Evolutionary conservation across 345 rosid genomes (phyloP).

Genomic region (Orychophragmus violaceus): DNA sequence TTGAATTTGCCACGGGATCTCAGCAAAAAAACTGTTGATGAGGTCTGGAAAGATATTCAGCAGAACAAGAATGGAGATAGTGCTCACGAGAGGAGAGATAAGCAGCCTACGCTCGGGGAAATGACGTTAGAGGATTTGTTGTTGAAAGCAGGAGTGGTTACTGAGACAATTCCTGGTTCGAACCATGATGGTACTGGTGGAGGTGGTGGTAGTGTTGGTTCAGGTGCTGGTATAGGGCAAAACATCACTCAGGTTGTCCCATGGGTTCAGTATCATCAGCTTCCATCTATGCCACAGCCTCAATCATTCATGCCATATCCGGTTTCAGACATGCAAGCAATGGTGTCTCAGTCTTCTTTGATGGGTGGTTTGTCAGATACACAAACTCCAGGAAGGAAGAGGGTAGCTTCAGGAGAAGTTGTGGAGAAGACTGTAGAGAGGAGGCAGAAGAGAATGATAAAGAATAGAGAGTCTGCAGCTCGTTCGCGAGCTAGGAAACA

Average conservation of each 20-base stretch:
- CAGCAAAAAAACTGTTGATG: background rate
- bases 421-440: background rate
- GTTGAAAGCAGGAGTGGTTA: background rate
- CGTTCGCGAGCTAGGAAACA: background rate
- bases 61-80: background rate
- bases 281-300: background rate
- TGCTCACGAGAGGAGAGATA: background rate
- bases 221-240: background rate
- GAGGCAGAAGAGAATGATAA: background rate
- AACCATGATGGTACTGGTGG: too few relatives aligned
- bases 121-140: background rate
- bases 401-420: background rate
- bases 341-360: background rate
- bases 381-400: background rate
- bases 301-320: background rate
- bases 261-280: background rate
- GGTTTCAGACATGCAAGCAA: background rate
- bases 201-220: background rate
- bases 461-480: background rate
- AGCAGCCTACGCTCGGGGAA: background rate
- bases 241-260: background rate
- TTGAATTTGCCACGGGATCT: background rate
- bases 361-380: background rate
- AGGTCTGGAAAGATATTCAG: background rate
- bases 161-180: background rate